Evolutionary conservation across 805 yeast genomes (phyloP).

Genomic region (Blastobotrys americana): DNA sequence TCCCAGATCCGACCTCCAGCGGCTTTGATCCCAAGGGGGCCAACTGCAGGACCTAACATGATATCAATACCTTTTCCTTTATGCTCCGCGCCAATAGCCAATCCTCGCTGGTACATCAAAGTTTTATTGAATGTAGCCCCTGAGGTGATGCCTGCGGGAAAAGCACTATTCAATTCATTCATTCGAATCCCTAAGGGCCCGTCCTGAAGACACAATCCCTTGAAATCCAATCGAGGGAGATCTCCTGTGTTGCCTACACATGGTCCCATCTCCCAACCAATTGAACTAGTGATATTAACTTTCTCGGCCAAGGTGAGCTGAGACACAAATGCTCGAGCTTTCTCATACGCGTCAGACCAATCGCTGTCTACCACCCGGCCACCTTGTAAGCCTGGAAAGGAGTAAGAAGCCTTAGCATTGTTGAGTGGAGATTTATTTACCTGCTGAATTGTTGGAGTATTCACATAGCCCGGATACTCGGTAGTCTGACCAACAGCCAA

Average conservation of each 20-base stretch:
- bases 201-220: slow-evolving; percentile 52
- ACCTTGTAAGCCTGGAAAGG: slow-evolving; percentile 6
- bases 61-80: slow-evolving; percentile 49
- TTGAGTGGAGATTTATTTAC: not conserved
- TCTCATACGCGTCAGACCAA: slow-evolving; percentile 53
- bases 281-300: slow-evolving; percentile 56
- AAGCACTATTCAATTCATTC: slow-evolving; percentile 49
- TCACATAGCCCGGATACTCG: not conserved
- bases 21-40: slow-evolving; percentile 56
- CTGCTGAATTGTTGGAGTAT: not conserved
- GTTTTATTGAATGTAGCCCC: slow-evolving; percentile 52
- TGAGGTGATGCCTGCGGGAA: slow-evolving; percentile 53
- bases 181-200: slow-evolving; percentile 56
- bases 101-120: slow-evolving; percentile 45
- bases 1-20: slow-evolving; percentile 64
- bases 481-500: not conserved
- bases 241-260: slow-evolving; percentile 57
- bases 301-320: slow-evolving; percentile 53
- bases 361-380: slow-evolving; percentile 29
- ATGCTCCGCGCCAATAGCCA: slow-evolving; percentile 51
- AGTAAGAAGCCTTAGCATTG: not conserved
- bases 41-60: slow-evolving; percentile 50
- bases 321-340: slow-evolving; percentile 48
- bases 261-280: slow-evolving; percentile 57
- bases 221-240: slow-evolving; percentile 47